Conservation (phyloP, 495 filamentous ascomycete species). For the Penicillium riverlandense region DNA sequence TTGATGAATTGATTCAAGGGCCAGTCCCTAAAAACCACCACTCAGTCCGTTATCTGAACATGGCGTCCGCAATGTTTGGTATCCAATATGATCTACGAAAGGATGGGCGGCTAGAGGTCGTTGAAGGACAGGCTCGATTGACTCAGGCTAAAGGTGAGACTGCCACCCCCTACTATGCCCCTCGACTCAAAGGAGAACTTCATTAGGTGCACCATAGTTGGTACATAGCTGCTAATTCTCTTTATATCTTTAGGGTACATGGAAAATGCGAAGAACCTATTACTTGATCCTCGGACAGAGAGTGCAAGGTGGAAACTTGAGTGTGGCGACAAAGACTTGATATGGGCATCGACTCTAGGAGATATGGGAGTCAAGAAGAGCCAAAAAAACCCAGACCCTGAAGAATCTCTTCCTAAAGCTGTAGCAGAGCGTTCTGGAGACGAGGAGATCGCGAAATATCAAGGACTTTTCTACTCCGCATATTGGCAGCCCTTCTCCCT, state of each 20-base stretch:
- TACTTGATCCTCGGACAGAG: background rate
- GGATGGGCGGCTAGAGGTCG: too few species aligned
- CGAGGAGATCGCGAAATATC: background rate
- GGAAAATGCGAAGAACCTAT: background rate
- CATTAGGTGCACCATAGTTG: background rate
- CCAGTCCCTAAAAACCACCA: background rate
- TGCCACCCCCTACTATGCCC: background rate
- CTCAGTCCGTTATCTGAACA: background rate
- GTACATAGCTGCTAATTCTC: background rate
- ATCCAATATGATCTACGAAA: background rate
- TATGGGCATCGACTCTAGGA: background rate
- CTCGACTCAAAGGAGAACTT: too few species aligned
- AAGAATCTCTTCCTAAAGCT: background rate
- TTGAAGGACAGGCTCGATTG: background rate
- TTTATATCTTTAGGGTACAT: background rate
- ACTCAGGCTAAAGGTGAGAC: background rate
- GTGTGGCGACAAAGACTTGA: background rate
- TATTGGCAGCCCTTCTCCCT: background rate
- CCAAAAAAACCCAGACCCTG: background rate
- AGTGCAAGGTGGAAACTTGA: background rate
- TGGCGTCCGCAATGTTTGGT: background rate
- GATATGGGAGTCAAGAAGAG: background rate
- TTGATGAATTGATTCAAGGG: background rate
- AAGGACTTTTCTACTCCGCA: background rate
- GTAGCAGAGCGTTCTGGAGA: background rate